A percentile compares a stretch with the other conserved stretches of the same genome.
Evolutionary conservation across 345 rosid genomes (phyloP).

Genomic region (Eucalyptus cloeziana): DNA sequence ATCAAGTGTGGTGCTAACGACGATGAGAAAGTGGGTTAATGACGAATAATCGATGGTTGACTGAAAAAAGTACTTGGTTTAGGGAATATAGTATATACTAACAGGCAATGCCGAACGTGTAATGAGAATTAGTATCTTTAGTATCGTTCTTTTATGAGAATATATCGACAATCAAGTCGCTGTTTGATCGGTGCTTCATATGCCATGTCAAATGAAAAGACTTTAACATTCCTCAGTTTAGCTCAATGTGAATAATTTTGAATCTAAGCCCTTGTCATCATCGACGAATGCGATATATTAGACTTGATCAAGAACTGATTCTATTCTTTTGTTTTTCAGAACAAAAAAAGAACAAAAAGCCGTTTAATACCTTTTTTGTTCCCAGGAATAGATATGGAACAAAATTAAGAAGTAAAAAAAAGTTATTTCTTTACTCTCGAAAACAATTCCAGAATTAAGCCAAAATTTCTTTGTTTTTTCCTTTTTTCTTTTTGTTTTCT

Average conservation of each 20-base stretch:
- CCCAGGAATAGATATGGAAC: rapidly evolving
- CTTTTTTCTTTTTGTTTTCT: too few species aligned
- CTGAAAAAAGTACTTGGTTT: neutral
- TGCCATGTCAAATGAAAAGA: neutral
- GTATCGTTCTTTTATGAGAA: neutral
- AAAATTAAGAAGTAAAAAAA: too few species aligned
- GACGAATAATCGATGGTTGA: neutral
- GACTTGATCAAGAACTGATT: neutral
- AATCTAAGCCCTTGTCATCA: neutral
- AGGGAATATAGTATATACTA: neutral
- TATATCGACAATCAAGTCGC: neutral
- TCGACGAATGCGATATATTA: neutral
- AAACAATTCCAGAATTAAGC: rapidly evolving
- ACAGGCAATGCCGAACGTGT: neutral
- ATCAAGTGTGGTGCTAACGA: neutral
- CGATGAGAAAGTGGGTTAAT: neutral
- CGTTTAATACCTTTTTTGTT: too few species aligned
- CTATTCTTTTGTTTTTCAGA: too few species aligned
- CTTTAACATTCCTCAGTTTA: neutral
- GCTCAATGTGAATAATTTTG: neutral
- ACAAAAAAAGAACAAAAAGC: too few species aligned
- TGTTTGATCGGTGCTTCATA: neutral
- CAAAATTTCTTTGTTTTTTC: too few species aligned
- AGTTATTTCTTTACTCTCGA: rapidly evolving
- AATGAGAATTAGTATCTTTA: neutral